Evolutionary conservation across 2,329 filamentous ascomycete genomes (phyloP), one percentile per base, ranked within the genome.

Genomic region (Apiospora rasikravindrae): DNA sequence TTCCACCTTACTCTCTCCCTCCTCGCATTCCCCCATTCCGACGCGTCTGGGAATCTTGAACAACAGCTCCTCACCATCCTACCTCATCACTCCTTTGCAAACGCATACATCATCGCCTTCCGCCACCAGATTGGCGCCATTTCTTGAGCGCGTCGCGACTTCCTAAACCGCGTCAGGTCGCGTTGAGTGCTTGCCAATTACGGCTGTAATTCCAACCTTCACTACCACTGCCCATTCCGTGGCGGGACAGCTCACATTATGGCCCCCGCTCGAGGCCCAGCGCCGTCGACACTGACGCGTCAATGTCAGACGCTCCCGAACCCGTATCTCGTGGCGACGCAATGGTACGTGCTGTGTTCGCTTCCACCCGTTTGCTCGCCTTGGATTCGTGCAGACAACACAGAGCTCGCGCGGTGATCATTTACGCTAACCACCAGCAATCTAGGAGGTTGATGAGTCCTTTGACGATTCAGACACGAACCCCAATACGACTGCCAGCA

Each of bases 401-500:
- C 19, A 64, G 19, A 22, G 57, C 19, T 13, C 33, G 16, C 10
- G 33, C 19, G 7, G 33, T 10, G 22, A 40, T 24, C 4, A n/a
- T n/a, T 19, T 64, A 6, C 40, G 33, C 57, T 64, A 19, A 64
- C 22, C 29, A 64, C 33, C 2, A 14, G 19, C 33, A n/a, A 64
- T 64, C 26, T 16, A 26, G 89, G 88, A 91, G 69, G 86, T 91
- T 53, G 90, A 92, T 75, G 89, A 92, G 76, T 92, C 90, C 8
- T 89, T 89, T 67, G 90, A 92, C 77, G 90, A 92, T 74, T 91
- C 89, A 13, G 90, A 92, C 77, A 91, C 89, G 24, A 91, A 92
- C 74, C 88, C 89, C 13, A 92, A 91, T 76, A 92, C 90, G 16
- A 91, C 90, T 69, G 94, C 93, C 70, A 98, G 94, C 85, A 98